Conservation (phyloP, 768 basidiomycete genomes). For the Suillus subalutaceus region DNA sequence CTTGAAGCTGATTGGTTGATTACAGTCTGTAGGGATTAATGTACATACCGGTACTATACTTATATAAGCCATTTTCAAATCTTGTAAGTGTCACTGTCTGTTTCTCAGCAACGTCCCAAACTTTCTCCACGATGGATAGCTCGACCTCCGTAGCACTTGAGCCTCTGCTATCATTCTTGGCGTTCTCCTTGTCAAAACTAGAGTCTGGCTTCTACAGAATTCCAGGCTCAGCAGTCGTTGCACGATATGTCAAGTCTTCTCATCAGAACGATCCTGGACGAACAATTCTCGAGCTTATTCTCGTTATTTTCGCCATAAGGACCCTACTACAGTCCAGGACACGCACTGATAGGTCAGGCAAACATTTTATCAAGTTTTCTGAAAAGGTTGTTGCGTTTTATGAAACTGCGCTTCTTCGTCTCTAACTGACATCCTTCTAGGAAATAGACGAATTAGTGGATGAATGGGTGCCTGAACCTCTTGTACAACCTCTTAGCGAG, state of each 20-base stretch:
- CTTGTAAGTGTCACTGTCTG: background rate
- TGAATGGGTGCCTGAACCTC: constrained; percentile 90
- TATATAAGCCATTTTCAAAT: background rate
- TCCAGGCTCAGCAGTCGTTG: constrained; percentile 81
- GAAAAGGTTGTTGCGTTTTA: constrained; percentile 69
- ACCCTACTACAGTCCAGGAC: constrained; percentile 92
- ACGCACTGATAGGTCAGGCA: constrained; percentile 78
- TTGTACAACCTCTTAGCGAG: constrained; percentile 62
- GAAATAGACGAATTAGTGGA: constrained; percentile 97
- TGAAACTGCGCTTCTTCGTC: background rate
- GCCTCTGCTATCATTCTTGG: constrained; percentile 66
- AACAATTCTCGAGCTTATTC: constrained; percentile 85
- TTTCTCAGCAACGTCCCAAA: background rate
- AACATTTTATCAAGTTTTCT: constrained; percentile 88
- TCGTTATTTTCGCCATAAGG: constrained; percentile 85
- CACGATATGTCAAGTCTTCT: constrained; percentile 91
- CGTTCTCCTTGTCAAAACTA: constrained; percentile 57
- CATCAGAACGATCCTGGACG: constrained; percentile 96
- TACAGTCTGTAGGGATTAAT: background rate
- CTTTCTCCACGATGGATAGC: constrained; percentile 37
- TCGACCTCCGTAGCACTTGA: constrained; percentile 39
- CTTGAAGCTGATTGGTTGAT: background rate
- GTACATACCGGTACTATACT: background rate
- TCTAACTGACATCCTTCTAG: constrained; percentile 40
- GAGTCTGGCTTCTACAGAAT: constrained; percentile 73